Evolutionary conservation across 768 basidiomycete genomes (phyloP).

Genomic region (Exidia glandulosa): DNA sequence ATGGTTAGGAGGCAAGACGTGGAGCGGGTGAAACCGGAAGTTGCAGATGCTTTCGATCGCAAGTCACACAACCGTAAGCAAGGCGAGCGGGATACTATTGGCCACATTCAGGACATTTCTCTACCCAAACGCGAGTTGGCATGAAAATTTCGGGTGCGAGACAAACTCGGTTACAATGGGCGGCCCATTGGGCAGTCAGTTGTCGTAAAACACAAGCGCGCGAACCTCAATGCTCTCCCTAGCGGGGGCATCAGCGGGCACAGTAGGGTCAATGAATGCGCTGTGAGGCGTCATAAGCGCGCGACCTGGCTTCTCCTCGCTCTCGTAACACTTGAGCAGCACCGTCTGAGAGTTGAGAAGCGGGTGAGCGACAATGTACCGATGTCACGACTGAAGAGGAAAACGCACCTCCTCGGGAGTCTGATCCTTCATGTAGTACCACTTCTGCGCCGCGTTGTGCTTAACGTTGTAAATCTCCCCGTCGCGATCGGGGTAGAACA

Average conservation of each 20-base stretch:
- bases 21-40: too few species aligned
- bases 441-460: constrained; percentile 25
- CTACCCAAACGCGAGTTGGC: too few species aligned
- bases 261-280: constrained; percentile 44
- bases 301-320: constrained; percentile 25
- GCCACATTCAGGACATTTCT: too few species aligned
- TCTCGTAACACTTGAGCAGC: constrained; percentile 21
- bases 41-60: too few species aligned
- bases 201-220: constrained; percentile 30
- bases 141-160: too few species aligned
- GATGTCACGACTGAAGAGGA: too few species aligned
- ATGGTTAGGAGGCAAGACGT: too few species aligned
- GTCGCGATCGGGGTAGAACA: constrained; percentile 24
- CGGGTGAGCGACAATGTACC: not conserved
- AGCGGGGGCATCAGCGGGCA: constrained; percentile 31
- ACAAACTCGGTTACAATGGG: too few species aligned
- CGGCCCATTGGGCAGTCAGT: too few species aligned
- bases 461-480: constrained; percentile 26
- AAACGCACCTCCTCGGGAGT: not conserved
- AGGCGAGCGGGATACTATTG: too few species aligned
- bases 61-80: too few species aligned
- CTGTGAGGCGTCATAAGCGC: constrained; percentile 52
- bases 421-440: constrained; percentile 29
- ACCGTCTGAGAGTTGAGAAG: not conserved
- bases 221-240: constrained; percentile 37